Base-by-base conservation (phyloP, 2,329 filamentous ascomycete genomes). In the Dactylellina sp. region DNA sequence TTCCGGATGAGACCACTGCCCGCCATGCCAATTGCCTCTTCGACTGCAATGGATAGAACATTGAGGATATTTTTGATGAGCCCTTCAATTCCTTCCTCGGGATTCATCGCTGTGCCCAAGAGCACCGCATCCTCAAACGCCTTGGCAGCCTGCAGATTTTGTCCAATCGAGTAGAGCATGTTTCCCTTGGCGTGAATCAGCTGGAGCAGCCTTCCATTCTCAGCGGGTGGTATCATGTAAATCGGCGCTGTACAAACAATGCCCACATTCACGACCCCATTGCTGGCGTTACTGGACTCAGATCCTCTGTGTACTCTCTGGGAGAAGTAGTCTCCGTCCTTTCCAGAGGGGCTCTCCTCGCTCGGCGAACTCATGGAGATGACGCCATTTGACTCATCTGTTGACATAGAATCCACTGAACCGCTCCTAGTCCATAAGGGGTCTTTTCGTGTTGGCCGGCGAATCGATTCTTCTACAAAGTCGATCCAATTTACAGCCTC, bases 151-250 rank as follows among this genome's bases (percentile, higher is more conserved):
- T 86, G 87, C 40, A 86, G 84, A 76, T 95, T 91, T 76, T 97
- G 90, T 49, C 94, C 94, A 28, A 96, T 83, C 24, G 91, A 89
- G 81, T 99, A 99, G 1, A 98, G 85, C 90, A 98, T 96, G 76
- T 98, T 98, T n/a, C 94, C 95, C 81, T 98, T 99, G 18, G 94
- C 93, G 81, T 99, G 95, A 42, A 98, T 89, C 14, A 99, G 85
- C n/a, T 93, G 91, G 47, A 99, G 86, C 79, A 99, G 92, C 71
- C 95, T 88, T 7, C 94, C 95, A 80, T 97, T 98, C 77, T 99
- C 95, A 46, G 86, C 88, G 1, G 90, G 93, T 3, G 93, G 87
- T 46, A 99, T 89, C 12, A 88, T 87, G 80, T 96, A 98, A 14
- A 75, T 77, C 44, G 56, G 57, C 49, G 62, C 66, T 39, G 56